These are phyloP conservation scores for Teratosphaeriaceae sp. DNA, from an alignment of 2,329 filamentous ascomycete genomes.

Conservation along the genomic window DNA sequence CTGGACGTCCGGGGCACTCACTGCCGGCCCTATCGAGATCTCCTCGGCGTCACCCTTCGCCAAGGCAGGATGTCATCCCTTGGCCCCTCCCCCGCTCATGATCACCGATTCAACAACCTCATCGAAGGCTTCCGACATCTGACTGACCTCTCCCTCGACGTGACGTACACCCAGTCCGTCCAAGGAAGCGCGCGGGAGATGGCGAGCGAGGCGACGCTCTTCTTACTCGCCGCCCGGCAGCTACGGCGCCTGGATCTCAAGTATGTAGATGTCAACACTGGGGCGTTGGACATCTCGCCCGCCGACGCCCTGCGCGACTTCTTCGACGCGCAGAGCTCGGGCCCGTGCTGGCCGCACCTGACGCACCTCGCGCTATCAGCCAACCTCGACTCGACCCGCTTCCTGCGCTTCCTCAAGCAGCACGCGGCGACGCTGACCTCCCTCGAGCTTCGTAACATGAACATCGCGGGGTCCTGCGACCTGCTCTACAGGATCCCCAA, in stretches of 20 bases:
- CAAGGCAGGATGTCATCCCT: not conserved
- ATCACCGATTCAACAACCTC: not conserved
- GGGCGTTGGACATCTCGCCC: too few relatives aligned
- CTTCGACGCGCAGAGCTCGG: too few relatives aligned
- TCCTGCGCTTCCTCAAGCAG: too few relatives aligned
- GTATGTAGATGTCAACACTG: too few relatives aligned
- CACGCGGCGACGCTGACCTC: not conserved
- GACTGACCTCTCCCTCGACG: not conserved
- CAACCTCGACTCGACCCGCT: too few relatives aligned
- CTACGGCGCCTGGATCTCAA: too few relatives aligned
- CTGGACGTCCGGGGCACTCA: conserved; percentile 7
- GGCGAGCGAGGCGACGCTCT: too few relatives aligned
- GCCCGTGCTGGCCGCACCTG: too few relatives aligned
- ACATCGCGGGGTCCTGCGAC: not conserved
- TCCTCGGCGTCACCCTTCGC: not conserved
- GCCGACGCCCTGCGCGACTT: too few relatives aligned
- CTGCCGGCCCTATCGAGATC: conserved; percentile 13
- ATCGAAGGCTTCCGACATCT: not conserved
- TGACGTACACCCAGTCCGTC: not conserved
- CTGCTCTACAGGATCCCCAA: conserved; percentile 16
- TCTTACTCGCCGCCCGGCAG: too few relatives aligned
- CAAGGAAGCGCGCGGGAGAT: not conserved
- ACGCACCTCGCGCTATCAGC: too few relatives aligned
- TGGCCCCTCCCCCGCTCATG: not conserved
- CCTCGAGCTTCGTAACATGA: not conserved